Evolutionary conservation across 129 eudicot genomes (phyloP).

Genomic region (Ambrosia trifida): DNA sequence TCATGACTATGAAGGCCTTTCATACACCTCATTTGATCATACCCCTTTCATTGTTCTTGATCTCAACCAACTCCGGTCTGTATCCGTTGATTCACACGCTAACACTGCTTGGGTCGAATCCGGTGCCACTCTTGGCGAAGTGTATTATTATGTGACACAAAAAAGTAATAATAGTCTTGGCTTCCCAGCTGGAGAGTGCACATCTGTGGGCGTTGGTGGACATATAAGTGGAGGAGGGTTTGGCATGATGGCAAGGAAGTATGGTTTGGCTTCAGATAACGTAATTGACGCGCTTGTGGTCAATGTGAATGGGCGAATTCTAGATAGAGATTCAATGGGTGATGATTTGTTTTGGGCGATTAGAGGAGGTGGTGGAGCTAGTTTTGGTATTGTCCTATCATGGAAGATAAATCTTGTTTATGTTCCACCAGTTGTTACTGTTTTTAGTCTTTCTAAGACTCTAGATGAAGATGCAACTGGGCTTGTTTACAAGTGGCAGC

Average conservation of each 20-base stretch:
- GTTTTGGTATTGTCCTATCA: too few relatives aligned
- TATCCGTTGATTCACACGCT: not conserved
- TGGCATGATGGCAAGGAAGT: not conserved
- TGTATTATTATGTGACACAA: not conserved
- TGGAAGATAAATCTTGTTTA: too few relatives aligned
- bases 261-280: not conserved
- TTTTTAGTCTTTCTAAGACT: not conserved
- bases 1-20: too few relatives aligned
- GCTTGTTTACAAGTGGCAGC: not conserved
- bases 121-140: constrained; percentile 5
- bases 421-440: too few relatives aligned
- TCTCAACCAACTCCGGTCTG: not conserved
- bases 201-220: too few relatives aligned
- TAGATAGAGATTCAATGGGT: too few relatives aligned
- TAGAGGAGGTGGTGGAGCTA: too few relatives aligned
- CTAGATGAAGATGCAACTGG: too few relatives aligned
- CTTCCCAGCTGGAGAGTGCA: too few relatives aligned
- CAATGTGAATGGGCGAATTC: too few relatives aligned
- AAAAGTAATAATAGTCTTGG: not conserved
- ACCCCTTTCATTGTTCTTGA: not conserved
- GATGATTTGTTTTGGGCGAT: too few relatives aligned
- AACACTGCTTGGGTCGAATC: constrained; percentile 8
- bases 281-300: not conserved
- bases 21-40: not conserved
- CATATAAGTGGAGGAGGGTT: too few relatives aligned